Percentiles rank a stretch among this genome's conserved stretches.
phyloP scores from a whole-genome alignment of 179 eudicot species.

The Spinacia oleracea region DNA sequence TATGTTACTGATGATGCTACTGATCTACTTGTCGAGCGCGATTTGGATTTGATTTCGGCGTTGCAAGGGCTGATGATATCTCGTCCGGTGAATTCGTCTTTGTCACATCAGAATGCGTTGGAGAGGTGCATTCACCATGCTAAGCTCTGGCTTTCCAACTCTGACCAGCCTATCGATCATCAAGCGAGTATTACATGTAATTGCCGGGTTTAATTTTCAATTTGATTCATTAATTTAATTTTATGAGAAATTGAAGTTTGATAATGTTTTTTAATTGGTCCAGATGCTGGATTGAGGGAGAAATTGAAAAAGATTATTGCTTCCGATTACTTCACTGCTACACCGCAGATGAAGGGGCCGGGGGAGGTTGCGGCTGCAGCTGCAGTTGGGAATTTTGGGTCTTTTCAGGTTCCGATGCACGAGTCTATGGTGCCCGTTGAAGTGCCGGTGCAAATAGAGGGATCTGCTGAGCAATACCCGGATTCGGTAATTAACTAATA shows the following conservation, averaged over 20 bases:
- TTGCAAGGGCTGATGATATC: slow-evolving; percentile 54
- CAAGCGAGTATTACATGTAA: slow-evolving; percentile 60
- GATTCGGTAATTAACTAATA: slow-evolving; percentile 46
- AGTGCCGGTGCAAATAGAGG: slow-evolving; percentile 49
- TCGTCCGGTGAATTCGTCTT: slow-evolving; percentile 47
- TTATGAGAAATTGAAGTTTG: neutral
- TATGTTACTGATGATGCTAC: slow-evolving; percentile 69
- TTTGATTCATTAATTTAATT: neutral
- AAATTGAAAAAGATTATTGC: slow-evolving; percentile 83
- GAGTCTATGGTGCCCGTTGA: slow-evolving; percentile 44
- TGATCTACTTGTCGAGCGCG: slow-evolving; percentile 63
- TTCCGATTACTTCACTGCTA: slow-evolving; percentile 69
- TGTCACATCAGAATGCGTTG: slow-evolving; percentile 75
- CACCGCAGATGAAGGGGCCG: slow-evolving; percentile 70
- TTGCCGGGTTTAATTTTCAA: neutral
- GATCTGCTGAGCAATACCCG: slow-evolving; percentile 41
- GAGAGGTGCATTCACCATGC: slow-evolving; percentile 68
- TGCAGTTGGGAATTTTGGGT: slow-evolving; percentile 60
- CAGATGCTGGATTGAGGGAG: slow-evolving; percentile 76
- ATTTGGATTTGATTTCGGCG: slow-evolving; percentile 75
- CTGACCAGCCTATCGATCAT: slow-evolving; percentile 53
- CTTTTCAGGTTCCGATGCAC: slow-evolving; percentile 53
- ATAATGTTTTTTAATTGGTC: slow-evolving; percentile 8
- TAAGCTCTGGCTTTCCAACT: slow-evolving; percentile 56
- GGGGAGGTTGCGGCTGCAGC: slow-evolving; percentile 84